phyloP scores from a whole-genome alignment of 768 basidiomycete genomes.

The Kwoniella sp. region DNA sequence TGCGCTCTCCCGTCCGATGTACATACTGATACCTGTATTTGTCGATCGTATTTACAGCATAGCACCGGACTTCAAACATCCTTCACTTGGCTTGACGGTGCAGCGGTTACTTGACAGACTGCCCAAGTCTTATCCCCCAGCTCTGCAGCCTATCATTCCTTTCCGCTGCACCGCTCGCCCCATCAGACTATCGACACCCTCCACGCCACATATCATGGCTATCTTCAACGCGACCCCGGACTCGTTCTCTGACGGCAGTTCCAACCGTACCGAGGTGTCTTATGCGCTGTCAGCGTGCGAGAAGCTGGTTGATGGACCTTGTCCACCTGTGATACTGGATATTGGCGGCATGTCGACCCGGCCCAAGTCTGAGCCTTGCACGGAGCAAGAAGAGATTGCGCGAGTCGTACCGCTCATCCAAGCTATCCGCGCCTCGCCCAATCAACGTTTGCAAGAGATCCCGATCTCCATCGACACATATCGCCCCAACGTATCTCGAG shows the following conservation, averaged over 20 bases:
- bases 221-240: constrained; percentile 93
- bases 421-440: constrained; percentile 60
- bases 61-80: constrained; percentile 74
- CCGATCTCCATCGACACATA: constrained; percentile 87
- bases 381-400: constrained; percentile 70
- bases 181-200: constrained; percentile 24
- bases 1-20: no score
- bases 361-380: constrained; percentile 62
- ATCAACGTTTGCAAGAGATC: constrained; percentile 44
- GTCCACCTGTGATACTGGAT: constrained; percentile 73
- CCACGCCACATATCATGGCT: constrained; percentile 74
- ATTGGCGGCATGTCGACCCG: constrained; percentile 93
- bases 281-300: constrained; percentile 61
- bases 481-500: constrained; percentile 75
- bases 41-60: constrained; percentile 62
- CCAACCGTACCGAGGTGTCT: constrained; percentile 61
- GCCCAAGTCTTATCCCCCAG: constrained; percentile 57
- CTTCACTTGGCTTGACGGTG: constrained; percentile 55
- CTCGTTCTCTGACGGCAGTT: constrained; percentile 88
- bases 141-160: constrained; percentile 56
- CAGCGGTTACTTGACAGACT: constrained; percentile 48
- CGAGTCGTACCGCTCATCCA: constrained; percentile 74
- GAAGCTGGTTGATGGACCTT: constrained; percentile 42
- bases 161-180: constrained; percentile 35
- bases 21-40: not conserved